These are phyloP conservation scores for Polyrhizophydium stewartii DNA, from an alignment of 371 early-diverging fungal species.

Conservation along the genomic window DNA sequence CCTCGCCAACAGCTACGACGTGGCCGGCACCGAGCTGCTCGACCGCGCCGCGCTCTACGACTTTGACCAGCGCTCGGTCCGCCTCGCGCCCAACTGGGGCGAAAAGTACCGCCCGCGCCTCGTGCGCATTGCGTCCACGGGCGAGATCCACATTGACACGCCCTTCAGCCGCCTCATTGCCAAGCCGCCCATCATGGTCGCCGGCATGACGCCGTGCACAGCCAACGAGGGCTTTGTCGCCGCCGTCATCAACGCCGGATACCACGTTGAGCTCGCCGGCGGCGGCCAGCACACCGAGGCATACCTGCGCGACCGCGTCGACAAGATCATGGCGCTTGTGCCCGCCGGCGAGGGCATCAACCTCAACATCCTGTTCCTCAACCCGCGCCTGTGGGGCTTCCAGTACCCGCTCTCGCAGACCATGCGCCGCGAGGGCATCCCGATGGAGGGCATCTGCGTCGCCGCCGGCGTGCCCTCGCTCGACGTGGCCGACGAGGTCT, in stretches of 20 bases:
- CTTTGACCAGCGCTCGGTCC: conserved; percentile 70
- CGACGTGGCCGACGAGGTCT: conserved; percentile 87
- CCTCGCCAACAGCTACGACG: conserved; percentile 30
- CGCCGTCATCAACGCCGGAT: conserved; percentile 91
- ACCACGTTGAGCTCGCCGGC: conserved; percentile 91
- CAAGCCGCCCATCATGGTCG: conserved; percentile 87
- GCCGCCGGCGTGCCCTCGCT: conserved; percentile 94
- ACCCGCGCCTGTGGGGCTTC: conserved; percentile 94
- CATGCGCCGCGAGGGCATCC: conserved; percentile 88
- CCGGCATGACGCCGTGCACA: conserved; percentile 88
- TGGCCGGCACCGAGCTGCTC: conserved; percentile 63
- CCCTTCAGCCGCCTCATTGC: conserved; percentile 84
- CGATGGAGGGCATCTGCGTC: conserved; percentile 82
- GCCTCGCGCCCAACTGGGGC: conserved; percentile 86
- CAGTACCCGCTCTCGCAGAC: conserved; percentile 86
- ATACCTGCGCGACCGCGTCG: conserved; percentile 74
- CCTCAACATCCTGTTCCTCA: conserved; percentile 89
- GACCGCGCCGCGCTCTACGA: conserved; percentile 84
- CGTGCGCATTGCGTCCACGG: conserved; percentile 50
- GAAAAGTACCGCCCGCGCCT: conserved; percentile 76
- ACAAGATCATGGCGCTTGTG: conserved; percentile 69
- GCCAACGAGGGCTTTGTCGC: conserved; percentile 71
- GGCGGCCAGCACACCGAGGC: conserved; percentile 92
- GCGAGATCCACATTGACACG: conserved; percentile 82
- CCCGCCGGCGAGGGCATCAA: conserved; percentile 87